Conservation (phyloP, 2,329 filamentous ascomycete species). For the Berkeleyomyces rouxiae region DNA sequence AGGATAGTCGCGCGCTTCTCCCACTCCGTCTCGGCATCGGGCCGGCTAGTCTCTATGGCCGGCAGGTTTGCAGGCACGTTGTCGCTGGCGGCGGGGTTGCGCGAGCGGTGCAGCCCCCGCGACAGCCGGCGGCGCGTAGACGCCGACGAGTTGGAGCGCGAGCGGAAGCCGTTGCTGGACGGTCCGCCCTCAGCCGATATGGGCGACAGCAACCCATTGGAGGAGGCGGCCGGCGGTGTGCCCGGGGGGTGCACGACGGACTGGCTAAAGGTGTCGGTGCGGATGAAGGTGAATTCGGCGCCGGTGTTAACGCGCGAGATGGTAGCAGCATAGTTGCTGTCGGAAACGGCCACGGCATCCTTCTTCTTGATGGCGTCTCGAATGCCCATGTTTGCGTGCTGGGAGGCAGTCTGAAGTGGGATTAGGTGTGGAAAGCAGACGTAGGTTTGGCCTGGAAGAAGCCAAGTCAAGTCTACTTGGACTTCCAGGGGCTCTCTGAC, state of each 20-base stretch:
- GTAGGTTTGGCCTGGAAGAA: background rate
- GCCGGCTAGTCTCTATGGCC: conserved; percentile 37
- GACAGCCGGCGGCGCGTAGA: conserved; percentile 40
- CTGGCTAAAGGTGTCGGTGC: conserved; percentile 64
- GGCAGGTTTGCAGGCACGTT: conserved; percentile 70
- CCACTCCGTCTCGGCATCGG: conserved; percentile 56
- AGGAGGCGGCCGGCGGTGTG: conserved; percentile 15
- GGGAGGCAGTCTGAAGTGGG: background rate
- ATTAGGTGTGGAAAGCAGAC: background rate
- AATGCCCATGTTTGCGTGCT: conserved; percentile 28
- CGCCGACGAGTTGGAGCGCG: conserved; percentile 31
- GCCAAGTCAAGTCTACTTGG: too few species aligned
- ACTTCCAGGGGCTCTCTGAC: too few species aligned
- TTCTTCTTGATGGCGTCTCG: conserved; percentile 39
- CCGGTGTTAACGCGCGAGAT: conserved; percentile 23
- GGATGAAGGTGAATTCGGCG: conserved; percentile 67
- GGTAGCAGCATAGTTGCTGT: conserved; percentile 22
- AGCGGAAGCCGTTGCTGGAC: conserved; percentile 16
- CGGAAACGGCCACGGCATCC: conserved; percentile 26
- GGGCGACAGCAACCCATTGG: conserved; percentile 10
- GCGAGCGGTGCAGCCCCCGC: conserved; percentile 52
- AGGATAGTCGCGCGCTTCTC: conserved; percentile 86
- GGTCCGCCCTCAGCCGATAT: background rate
- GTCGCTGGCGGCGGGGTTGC: conserved; percentile 42
- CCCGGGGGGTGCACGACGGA: conserved; percentile 60